Conservation (phyloP, 2,329 filamentous ascomycete genomes). For the Byssothecium circinans region DNA sequence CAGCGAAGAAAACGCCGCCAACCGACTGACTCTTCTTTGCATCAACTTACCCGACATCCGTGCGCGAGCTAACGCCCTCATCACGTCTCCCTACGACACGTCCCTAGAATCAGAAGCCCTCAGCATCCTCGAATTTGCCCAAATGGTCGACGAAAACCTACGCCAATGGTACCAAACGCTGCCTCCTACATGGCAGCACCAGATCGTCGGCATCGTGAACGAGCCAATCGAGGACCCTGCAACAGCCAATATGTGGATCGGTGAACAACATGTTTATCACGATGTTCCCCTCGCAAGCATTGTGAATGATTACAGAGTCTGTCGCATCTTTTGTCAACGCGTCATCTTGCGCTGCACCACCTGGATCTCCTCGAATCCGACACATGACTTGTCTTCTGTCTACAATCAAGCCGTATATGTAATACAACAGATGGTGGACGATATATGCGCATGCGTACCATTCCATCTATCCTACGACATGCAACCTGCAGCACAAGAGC, state of each 20-base stretch:
- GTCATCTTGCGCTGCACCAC: conserved; percentile 42
- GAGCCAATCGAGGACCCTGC: conserved; percentile 32
- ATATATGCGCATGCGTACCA: conserved; percentile 43
- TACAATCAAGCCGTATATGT: conserved; percentile 27
- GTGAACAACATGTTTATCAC: conserved; percentile 45
- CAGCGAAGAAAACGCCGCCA: conserved; percentile 43
- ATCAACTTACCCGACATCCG: conserved; percentile 44
- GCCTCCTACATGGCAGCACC: conserved; percentile 38
- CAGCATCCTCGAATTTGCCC: conserved; percentile 38
- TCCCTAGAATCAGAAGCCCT: conserved; percentile 31
- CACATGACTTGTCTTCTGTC: conserved; percentile 10
- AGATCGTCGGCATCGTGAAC: conserved; percentile 33
- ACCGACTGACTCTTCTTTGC: conserved; percentile 44
- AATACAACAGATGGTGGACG: conserved; percentile 44
- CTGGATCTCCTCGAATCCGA: conserved; percentile 22
- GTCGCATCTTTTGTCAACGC: conserved; percentile 44
- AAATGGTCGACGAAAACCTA: conserved; percentile 41
- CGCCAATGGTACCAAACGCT: conserved; percentile 43
- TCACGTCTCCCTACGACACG: conserved; percentile 22
- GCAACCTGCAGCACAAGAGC: conserved; percentile 36
- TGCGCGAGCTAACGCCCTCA: conserved; percentile 36
- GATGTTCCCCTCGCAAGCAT: conserved; percentile 44
- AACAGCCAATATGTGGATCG: conserved; percentile 38
- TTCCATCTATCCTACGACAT: conserved; percentile 45
- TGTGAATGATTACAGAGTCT: conserved; percentile 46